Base-by-base conservation (phyloP, 2,329 filamentous ascomycete species). In the Knoxdaviesia proteae region DNA sequence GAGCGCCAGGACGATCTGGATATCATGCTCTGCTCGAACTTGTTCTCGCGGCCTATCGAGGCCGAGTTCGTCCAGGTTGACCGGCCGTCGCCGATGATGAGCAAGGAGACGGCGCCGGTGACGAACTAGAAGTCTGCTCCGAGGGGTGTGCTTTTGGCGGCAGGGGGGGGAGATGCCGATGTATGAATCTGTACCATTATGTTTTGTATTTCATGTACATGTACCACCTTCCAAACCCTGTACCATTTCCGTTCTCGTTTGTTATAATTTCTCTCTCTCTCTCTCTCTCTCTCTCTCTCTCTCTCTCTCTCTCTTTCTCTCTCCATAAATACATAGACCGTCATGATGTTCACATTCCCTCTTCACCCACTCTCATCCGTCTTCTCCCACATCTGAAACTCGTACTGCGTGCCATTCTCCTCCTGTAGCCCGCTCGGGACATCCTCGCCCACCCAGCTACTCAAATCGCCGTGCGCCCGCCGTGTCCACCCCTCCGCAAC, bases 361-460 rank as follows among this genome's bases (percentile, higher is more conserved):
- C 37, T 40, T n/a, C 34, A 29, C 9, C 35, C 40, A 35, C 7
- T 29, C 32, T 32, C n/a, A 38, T 54, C 55, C 47, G 54, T 53
- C 62, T 64, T 71, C 62, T 79, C 75, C 75, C 76, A 84, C 71
- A 84, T 71, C 57, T 81, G 71, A 60, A 81, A 84, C 56, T 78
- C 69, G 57, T 83, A 86, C 53, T 59, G 57, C 5, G 71, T 73
- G 6, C 68, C 74, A 10, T 67, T 69, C 58, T 88, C 81, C 50
- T 69, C 68, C 50, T 77, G 65, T 34, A 65, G 55, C 1, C 65
- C 72, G 37, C 63, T 68, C 0, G 65, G 61, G 7, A 77, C 65
- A 31, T 65, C 62, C 58, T 86, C 78, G 0, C 80, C 81, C 2
- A 74, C 71, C 67, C 77, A 87, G 6, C 51, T 58, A 52, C 71